Percentiles rank a stretch among this genome's conserved stretches.
Conservation (phyloP, 1,284 basidiomycete species). For the Crucibulum cyathiforme region DNA sequence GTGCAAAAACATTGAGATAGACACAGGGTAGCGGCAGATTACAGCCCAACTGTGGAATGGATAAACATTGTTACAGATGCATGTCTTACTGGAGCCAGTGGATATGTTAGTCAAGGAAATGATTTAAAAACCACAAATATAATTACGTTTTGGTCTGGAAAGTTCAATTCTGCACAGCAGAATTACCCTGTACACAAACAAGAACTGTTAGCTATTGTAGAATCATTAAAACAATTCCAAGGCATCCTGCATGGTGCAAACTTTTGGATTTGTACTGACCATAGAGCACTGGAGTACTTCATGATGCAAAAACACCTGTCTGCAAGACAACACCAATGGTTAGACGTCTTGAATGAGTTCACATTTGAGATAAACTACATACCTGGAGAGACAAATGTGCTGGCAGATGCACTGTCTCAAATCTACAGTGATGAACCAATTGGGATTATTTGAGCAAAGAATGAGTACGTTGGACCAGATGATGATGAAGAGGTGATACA, state of each 20-base stretch:
- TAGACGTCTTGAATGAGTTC: constrained; percentile 32
- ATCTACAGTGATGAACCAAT: constrained; percentile 23
- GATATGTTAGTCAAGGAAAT: constrained; percentile 4
- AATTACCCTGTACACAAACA: constrained; percentile 43
- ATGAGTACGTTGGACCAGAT: constrained; percentile 23
- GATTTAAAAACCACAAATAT: constrained; percentile 32
- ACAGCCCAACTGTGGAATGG: no score
- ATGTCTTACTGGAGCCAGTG: constrained; percentile 17
- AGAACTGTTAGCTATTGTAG: constrained; percentile 40
- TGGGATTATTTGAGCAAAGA: constrained; percentile 13
- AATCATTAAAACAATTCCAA: constrained; percentile 37
- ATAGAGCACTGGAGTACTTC: constrained; percentile 45
- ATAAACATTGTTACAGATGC: no score
- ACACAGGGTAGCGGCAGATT: no score
- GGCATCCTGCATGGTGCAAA: constrained; percentile 33
- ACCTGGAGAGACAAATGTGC: constrained; percentile 19
- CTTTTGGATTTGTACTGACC: constrained; percentile 45
- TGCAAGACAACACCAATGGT: constrained; percentile 38
- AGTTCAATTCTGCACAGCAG: constrained; percentile 33
- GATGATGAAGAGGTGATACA: constrained; percentile 11
- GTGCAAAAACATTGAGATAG: constrained; percentile 26
- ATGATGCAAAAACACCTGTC: constrained; percentile 39
- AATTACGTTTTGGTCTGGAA: constrained; percentile 33
- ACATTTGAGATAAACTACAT: constrained; percentile 17
- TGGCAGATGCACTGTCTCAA: constrained; percentile 22